Conservation (phyloP, 106 monocot genomes). For the Narthecium ossifragum region DNA sequence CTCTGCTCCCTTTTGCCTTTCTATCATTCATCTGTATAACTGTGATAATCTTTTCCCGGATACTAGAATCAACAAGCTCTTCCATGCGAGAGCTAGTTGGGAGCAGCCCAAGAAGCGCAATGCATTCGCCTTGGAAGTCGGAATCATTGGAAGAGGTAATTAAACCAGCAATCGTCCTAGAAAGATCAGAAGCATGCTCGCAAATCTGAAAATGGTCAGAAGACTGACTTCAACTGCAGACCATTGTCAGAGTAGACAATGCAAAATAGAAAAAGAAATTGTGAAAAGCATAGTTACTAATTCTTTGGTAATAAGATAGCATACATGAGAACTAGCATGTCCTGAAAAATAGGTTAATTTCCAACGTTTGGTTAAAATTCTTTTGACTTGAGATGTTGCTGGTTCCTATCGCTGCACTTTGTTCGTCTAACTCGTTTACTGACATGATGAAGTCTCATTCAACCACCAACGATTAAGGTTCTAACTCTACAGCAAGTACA, state of each 20-base stretch:
- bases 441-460: too few relatives aligned
- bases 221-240: too few relatives aligned
- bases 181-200: constrained; percentile 54
- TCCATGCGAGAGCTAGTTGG: constrained; percentile 17
- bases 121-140: constrained; percentile 55
- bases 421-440: too few relatives aligned
- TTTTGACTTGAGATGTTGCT: too few relatives aligned
- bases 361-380: too few relatives aligned
- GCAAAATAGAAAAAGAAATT: neutral
- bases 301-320: neutral
- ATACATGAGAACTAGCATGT: too few relatives aligned
- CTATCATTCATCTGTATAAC: constrained; percentile 43
- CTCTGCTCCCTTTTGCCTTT: constrained; percentile 18
- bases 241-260: neutral
- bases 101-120: constrained; percentile 42
- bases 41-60: constrained; percentile 41
- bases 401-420: too few relatives aligned
- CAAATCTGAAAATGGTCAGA: constrained; percentile 44
- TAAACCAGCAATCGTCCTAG: constrained; percentile 52
- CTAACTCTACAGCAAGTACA: too few relatives aligned
- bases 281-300: neutral
- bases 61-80: constrained; percentile 34
- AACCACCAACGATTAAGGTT: too few relatives aligned
- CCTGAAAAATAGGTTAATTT: too few relatives aligned
- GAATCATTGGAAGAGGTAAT: constrained; percentile 57